Evolutionary conservation across 352 stramenopile species (phyloP), one percentile per base, ranked within the genome.

Genomic region (Peronospora belbahrii): DNA sequence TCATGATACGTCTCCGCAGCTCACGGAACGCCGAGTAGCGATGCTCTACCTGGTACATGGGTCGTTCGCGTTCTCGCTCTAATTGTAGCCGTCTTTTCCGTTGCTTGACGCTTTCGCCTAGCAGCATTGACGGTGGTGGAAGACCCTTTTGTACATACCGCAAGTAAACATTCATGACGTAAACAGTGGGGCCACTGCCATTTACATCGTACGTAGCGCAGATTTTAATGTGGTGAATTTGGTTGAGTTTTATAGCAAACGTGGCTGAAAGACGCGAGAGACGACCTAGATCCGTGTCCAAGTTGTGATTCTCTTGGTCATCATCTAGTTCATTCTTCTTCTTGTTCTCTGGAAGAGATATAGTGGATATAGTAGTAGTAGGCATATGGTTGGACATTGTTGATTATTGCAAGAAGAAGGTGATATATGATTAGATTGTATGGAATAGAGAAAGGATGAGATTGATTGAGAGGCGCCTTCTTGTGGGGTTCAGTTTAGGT

Each of bases 141-240:
- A 86, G 65, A n/a, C 71, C 74, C 14, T 64, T 77, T 42, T 83
- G 71, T 8, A 63, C 63, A 36, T 48, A 49, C 10, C 61, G 56
- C 22, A 86, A 23, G 32, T 67, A 70, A 6, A 86, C 51, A 41
- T 77, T 64, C n/a, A 83, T 25, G 23, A 76, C 65, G 57, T 83
- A 86, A 40, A 85, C 42, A 10, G 56, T 73, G 20, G 59, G 53
- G 36, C 65, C 62, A 33, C 70, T 65, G 6, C 49, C 39, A 5
- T 30, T 35, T 11, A 60, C 48, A 17, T 69, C 52, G 51, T 68
- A 72, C 11, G 62, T 65, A 13, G 46, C 42, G 27, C 34, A 52
- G 38, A 85, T 70, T 23, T 65, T 56, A 9, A 83, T 41, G 45
- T 49, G 62, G 40, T 80, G 54, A 54, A 83, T 71, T 47, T 82